Evolutionary conservation across 345 rosid species (phyloP).

Genomic region (Passiflora organensis): DNA sequence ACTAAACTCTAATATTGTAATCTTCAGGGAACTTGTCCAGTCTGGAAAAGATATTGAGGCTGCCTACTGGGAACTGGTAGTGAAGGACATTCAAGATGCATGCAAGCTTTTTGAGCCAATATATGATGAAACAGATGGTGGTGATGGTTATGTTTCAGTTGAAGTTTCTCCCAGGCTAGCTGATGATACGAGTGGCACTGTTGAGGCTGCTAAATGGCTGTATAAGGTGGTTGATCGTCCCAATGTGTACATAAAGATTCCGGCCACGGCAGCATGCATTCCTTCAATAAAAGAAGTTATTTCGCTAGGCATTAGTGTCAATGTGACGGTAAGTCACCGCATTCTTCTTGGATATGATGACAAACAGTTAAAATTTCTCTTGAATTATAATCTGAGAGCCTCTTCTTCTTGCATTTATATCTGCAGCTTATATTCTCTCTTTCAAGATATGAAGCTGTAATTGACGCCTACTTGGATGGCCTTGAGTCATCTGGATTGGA

Average conservation of each 20-base stretch:
- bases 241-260: constrained; percentile 94
- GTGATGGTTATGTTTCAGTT: constrained; percentile 94
- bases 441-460: constrained; percentile 84
- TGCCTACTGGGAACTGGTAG: constrained; percentile 96
- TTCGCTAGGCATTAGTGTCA: constrained; percentile 80
- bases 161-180: constrained; percentile 98
- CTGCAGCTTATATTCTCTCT: constrained; percentile 91
- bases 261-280: constrained; percentile 88
- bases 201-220: constrained; percentile 88
- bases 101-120: constrained; percentile 93
- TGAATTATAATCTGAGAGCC: constrained; percentile 4
- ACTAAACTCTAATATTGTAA: background rate
- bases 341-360: background rate
- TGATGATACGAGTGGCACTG: constrained; percentile 79
- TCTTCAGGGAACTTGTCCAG: constrained; percentile 73
- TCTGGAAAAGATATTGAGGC: constrained; percentile 85
- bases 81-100: constrained; percentile 97
- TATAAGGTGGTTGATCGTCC: constrained; percentile 74
- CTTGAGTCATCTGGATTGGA: constrained; percentile 89
- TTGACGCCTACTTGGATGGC: constrained; percentile 98
- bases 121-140: constrained; percentile 85
- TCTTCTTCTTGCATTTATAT: constrained; percentile 9
- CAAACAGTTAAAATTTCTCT: background rate
- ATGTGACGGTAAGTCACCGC: constrained; percentile 71
- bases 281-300: constrained; percentile 93